Evolutionary conservation across 2,329 filamentous ascomycete species (phyloP), one percentile per base, ranked within the genome.

Genomic region (Nothomitra cinnamomea): DNA sequence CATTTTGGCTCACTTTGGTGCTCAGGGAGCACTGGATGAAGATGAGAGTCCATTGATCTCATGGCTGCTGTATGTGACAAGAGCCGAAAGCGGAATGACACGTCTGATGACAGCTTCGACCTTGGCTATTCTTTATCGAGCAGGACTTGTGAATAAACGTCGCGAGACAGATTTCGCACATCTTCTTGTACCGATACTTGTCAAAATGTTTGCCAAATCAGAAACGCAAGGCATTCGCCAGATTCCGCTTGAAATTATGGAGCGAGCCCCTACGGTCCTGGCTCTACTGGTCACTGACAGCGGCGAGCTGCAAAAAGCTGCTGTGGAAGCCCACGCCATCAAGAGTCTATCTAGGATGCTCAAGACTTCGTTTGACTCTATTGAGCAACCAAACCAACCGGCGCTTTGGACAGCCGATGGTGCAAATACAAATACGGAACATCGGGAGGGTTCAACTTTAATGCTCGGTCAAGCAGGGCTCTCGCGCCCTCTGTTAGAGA

Each of bases 201-300:
- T 86, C 49, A 72, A 75, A 19, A 76, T 85, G 69, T 71, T 89
- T 36, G 77, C 77, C 57, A 76, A 79, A 47, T 64, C 65, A 15
- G 60, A 66, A 45, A 61, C 64, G 17, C 63, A 66, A 38, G 65
- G 36, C 25, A 5, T 32, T 25, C 41, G 42, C 24, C 36, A 47
- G 15, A 49, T 25, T 2, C n/a, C 42, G 17, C 28, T 32, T 24
- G 45, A 49, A 10, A 49, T 49, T 35, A 49, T 41, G 41, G 85
- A 90, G 64, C 78, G 79, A 57, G 80, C 85, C 1, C 86, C 89
- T 6, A 75, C 79, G 1, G 77, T 94, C 10, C 72, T 96, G 53
- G 86, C 87, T 15, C 79, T 82, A 47, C 72, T 96, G 40, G 80
- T 95, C 17, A 79, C 80, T 24, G 86, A 92, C 61, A 87, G 82